Evolutionary conservation across 2,329 filamentous ascomycete genomes (phyloP).

Genomic region (Didymella segeticola): DNA sequence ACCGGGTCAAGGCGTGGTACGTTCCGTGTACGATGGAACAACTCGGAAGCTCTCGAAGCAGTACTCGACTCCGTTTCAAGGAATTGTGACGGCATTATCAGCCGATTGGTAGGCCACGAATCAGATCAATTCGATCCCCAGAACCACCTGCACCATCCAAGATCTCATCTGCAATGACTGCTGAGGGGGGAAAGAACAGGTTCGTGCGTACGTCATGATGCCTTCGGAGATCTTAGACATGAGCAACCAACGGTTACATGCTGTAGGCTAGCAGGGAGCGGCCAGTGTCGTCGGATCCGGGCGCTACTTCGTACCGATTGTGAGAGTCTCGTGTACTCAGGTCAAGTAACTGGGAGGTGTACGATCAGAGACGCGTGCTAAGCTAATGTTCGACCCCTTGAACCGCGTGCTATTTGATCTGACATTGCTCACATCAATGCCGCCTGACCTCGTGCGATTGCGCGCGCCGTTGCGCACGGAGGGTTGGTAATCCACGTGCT

Average conservation of each 20-base stretch:
- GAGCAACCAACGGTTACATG: background rate
- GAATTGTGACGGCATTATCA: no score
- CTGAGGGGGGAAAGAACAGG: background rate
- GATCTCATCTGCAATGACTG: background rate
- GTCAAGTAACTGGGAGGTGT: no score
- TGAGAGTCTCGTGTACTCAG: background rate
- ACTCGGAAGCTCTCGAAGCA: background rate
- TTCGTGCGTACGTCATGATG: background rate
- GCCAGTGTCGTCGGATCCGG: background rate
- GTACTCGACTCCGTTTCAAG: background rate
- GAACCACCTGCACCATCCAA: background rate
- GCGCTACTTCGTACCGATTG: background rate
- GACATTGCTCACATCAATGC: background rate
- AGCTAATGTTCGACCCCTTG: background rate
- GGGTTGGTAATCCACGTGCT: background rate
- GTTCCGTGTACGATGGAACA: background rate
- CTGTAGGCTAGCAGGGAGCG: background rate
- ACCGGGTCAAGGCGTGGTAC: background rate
- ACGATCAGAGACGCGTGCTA: background rate
- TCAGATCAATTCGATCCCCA: background rate
- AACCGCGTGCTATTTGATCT: background rate
- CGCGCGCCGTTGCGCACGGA: background rate
- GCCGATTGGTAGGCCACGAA: background rate
- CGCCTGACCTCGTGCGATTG: background rate
- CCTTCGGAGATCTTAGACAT: no score